Percentiles rank a stretch among this genome's conserved stretches.
Evolutionary conservation across 441 rosid genomes (phyloP).

Genomic region (Populus hybrid): DNA sequence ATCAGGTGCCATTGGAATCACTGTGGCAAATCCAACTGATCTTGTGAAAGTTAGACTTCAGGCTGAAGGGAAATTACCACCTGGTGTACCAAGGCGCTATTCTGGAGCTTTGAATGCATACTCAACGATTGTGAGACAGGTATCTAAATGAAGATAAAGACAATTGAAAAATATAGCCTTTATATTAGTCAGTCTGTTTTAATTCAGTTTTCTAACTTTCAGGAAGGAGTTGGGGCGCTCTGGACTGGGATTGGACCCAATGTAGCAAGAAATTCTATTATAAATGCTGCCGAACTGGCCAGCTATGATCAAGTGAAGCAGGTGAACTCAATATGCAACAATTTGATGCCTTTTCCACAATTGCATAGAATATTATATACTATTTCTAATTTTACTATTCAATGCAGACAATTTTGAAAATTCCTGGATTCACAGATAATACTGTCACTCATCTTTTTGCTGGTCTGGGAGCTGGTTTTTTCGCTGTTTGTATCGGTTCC

Average conservation of each 20-base stretch:
- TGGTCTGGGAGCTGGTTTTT: constrained; percentile 95
- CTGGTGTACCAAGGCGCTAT: constrained; percentile 97
- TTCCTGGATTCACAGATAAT: constrained; percentile 92
- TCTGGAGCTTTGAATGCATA: constrained; percentile 92
- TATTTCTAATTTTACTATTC: constrained; percentile 10
- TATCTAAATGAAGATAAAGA: constrained; percentile 26
- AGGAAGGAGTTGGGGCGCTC: constrained; percentile 95
- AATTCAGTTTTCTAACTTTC: constrained; percentile 18
- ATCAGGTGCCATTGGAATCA: constrained; percentile 87
- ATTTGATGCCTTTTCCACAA: constrained; percentile 5
- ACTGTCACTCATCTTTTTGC: constrained; percentile 87
- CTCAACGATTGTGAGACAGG: constrained; percentile 87
- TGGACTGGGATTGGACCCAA: constrained; percentile 99
- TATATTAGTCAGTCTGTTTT: neutral
- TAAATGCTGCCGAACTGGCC: constrained; percentile 98
- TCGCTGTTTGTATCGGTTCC: constrained; percentile 96
- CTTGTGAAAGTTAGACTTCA: constrained; percentile 99
- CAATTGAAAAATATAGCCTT: neutral
- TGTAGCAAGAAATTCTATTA: constrained; percentile 88
- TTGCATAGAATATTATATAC: neutral
- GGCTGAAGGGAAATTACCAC: constrained; percentile 92
- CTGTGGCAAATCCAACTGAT: constrained; percentile 94
- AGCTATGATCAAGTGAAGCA: constrained; percentile 98
- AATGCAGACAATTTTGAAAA: constrained; percentile 79
- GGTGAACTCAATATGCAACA: constrained; percentile 33